A percentile compares a stretch with the other conserved stretches of the same genome.
Conservation (phyloP, 2,329 filamentous ascomycete genomes). For the Microcera coccophila region DNA sequence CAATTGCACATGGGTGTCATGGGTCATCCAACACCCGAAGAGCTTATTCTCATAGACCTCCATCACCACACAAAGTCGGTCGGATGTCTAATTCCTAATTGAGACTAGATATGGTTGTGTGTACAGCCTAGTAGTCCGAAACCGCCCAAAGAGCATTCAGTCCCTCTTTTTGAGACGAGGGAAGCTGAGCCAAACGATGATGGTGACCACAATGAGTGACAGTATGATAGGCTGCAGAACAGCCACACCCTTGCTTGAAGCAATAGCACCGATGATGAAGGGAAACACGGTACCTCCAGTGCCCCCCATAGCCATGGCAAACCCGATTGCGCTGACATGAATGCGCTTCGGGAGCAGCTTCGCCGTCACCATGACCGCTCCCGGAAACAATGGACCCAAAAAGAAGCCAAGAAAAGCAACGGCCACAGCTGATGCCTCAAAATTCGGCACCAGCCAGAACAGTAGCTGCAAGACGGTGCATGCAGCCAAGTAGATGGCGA, state of each 20-base stretch:
- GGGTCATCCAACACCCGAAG: no score
- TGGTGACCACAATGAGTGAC: conserved; percentile 37
- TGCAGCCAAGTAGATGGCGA: conserved; percentile 57
- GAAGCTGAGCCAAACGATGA: conserved; percentile 35
- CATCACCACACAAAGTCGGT: no score
- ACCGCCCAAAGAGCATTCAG: no score
- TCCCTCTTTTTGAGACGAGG: conserved; percentile 34
- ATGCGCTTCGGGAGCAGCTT: conserved; percentile 66
- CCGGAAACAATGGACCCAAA: conserved; percentile 69
- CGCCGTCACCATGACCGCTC: conserved; percentile 65
- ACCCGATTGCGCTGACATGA: conserved; percentile 70
- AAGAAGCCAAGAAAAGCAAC: conserved; percentile 70
- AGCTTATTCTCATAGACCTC: no score
- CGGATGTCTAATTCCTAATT: no score
- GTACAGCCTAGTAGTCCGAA: no score
- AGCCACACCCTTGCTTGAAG: conserved; percentile 45
- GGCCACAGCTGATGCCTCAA: conserved; percentile 55
- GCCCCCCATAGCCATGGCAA: conserved; percentile 68
- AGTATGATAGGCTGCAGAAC: conserved; percentile 50
- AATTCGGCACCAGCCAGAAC: conserved; percentile 55
- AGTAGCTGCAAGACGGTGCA: conserved; percentile 61
- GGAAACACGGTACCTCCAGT: conserved; percentile 62
- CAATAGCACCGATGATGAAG: conserved; percentile 60
- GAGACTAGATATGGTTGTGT: no score
- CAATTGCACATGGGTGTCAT: no score